These are phyloP conservation scores for Fusarium newnesense DNA, from an alignment of 2,329 filamentous ascomycete genomes.

Conservation along the genomic window DNA sequence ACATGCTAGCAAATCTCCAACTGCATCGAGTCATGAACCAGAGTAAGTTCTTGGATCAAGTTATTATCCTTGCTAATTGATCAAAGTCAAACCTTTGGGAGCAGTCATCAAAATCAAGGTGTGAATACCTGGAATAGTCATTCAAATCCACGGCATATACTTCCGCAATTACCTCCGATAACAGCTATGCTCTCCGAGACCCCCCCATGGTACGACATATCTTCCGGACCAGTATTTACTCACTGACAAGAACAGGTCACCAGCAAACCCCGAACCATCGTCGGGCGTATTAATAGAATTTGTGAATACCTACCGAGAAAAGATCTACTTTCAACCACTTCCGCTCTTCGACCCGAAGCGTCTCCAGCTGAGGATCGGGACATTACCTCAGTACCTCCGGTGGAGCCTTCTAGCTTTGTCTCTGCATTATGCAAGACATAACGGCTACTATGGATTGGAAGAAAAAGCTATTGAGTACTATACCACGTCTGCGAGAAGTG, in stretches of 20 bases:
- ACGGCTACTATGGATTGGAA: slow-evolving; percentile 30
- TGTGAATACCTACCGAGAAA: slow-evolving; percentile 22
- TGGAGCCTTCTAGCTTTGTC: slow-evolving; percentile 34
- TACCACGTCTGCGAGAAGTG: slow-evolving; percentile 19
- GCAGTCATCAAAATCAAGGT: not conserved
- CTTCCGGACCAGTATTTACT: fast-evolving
- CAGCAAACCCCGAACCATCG: slow-evolving; percentile 26
- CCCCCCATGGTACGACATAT: not conserved
- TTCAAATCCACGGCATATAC: not conserved
- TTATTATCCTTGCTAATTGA: not conserved
- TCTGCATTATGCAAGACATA: slow-evolving; percentile 15
- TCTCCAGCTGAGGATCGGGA: slow-evolving; percentile 8
- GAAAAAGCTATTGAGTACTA: slow-evolving; percentile 39
- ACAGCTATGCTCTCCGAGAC: slow-evolving; percentile 11
- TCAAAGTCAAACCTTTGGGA: not conserved
- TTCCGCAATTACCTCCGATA: slow-evolving; percentile 16
- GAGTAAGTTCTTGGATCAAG: not conserved
- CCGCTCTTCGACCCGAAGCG: slow-evolving; percentile 18
- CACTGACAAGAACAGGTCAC: slow-evolving; percentile 4
- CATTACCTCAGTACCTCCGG: slow-evolving; percentile 33
- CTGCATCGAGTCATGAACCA: not conserved
- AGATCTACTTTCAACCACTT: slow-evolving; percentile 32
- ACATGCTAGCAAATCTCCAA: not conserved
- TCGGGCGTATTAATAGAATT: slow-evolving; percentile 14
- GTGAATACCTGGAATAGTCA: not conserved